A percentile compares a stretch with the other conserved stretches of the same genome.
phyloP scores from a whole-genome alignment of 768 basidiomycete genomes.

The Suillus variegatus region DNA sequence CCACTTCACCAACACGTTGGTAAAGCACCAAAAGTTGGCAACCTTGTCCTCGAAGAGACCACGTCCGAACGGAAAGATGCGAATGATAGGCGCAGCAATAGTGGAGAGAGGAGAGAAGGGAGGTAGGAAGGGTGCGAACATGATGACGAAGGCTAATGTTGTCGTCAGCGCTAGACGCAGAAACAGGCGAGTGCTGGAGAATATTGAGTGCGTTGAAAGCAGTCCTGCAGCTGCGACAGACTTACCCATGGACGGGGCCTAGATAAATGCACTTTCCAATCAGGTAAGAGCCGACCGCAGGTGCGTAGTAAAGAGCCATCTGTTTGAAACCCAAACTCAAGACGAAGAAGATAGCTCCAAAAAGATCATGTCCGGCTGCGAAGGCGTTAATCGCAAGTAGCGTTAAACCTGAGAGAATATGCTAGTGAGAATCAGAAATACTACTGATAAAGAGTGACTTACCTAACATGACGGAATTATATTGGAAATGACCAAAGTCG shows the following conservation, averaged over 20 bases:
- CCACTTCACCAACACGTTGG: slow-evolving; percentile 85
- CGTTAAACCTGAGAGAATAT: slow-evolving; percentile 55
- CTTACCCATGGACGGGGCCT: slow-evolving; percentile 71
- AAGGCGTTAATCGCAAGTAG: slow-evolving; percentile 72
- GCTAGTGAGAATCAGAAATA: background rate
- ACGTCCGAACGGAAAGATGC: slow-evolving; percentile 91
- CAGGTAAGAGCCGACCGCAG: slow-evolving; percentile 88
- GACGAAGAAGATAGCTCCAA: slow-evolving; percentile 80
- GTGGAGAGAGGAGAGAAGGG: slow-evolving; percentile 53
- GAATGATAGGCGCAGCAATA: slow-evolving; percentile 65
- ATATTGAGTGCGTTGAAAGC: slow-evolving; percentile 9
- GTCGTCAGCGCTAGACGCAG: slow-evolving; percentile 67
- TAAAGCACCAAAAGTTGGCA: slow-evolving; percentile 96
- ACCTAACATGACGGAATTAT: slow-evolving; percentile 94
- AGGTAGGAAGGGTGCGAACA: slow-evolving; percentile 82
- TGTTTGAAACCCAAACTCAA: slow-evolving; percentile 92
- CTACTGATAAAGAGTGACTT: slow-evolving; percentile 22
- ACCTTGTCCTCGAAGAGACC: slow-evolving; percentile 96
- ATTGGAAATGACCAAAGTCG: slow-evolving; percentile 95
- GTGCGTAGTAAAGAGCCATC: slow-evolving; percentile 94
- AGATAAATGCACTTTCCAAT: slow-evolving; percentile 87
- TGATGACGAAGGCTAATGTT: slow-evolving; percentile 56
- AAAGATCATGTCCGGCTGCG: slow-evolving; percentile 63
- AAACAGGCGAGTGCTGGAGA: slow-evolving; percentile 52
- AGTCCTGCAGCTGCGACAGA: background rate